A percentile compares a stretch with the other conserved stretches of the same genome.
Conservation (phyloP, 1,284 basidiomycete genomes). For the Cutaneotrichosporon daszewskae region DNA sequence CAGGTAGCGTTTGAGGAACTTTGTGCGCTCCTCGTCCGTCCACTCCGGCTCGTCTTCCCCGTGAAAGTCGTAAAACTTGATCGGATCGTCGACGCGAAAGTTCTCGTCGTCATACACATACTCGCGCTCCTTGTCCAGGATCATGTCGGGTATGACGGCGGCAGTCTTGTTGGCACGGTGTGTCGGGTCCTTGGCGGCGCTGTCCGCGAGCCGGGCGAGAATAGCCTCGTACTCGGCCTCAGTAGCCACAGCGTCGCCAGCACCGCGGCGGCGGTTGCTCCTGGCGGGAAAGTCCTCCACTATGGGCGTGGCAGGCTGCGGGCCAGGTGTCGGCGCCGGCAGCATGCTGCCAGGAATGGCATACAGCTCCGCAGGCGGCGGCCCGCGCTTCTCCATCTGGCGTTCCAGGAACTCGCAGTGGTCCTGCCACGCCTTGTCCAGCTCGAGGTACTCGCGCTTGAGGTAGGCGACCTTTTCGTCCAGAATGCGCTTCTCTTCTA, state of each 20-base stretch:
- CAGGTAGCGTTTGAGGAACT: slow-evolving; percentile 76
- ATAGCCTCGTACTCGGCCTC: slow-evolving; percentile 98
- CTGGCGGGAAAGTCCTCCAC: slow-evolving; percentile 30
- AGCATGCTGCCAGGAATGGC: slow-evolving; percentile 26
- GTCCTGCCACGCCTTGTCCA: slow-evolving; percentile 65
- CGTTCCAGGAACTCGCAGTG: slow-evolving; percentile 64
- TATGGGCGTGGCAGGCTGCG: slow-evolving; percentile 24
- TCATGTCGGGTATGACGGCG: slow-evolving; percentile 90
- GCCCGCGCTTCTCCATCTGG: slow-evolving; percentile 40
- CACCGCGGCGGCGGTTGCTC: slow-evolving; percentile 29
- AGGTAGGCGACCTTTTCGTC: slow-evolving; percentile 57
- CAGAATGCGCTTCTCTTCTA: slow-evolving; percentile 49
- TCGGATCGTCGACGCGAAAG: slow-evolving; percentile 70
- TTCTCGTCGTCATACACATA: slow-evolving; percentile 74
- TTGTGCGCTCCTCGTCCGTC: slow-evolving; percentile 77
- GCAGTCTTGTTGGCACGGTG: slow-evolving; percentile 79
- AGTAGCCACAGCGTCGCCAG: slow-evolving; percentile 82
- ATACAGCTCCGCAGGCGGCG: slow-evolving; percentile 34
- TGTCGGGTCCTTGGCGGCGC: slow-evolving; percentile 85
- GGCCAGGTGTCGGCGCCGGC: slow-evolving; percentile 28
- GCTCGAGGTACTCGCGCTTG: slow-evolving; percentile 60
- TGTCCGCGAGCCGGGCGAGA: slow-evolving; percentile 82
- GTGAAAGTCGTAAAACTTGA: slow-evolving; percentile 66
- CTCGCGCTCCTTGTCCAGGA: slow-evolving; percentile 61
- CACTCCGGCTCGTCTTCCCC: slow-evolving; percentile 67